A percentile compares a stretch with the other conserved stretches of the same genome.
phyloP scores from a whole-genome alignment of 75 land plant genomes.

The Picea sitchensis region DNA sequence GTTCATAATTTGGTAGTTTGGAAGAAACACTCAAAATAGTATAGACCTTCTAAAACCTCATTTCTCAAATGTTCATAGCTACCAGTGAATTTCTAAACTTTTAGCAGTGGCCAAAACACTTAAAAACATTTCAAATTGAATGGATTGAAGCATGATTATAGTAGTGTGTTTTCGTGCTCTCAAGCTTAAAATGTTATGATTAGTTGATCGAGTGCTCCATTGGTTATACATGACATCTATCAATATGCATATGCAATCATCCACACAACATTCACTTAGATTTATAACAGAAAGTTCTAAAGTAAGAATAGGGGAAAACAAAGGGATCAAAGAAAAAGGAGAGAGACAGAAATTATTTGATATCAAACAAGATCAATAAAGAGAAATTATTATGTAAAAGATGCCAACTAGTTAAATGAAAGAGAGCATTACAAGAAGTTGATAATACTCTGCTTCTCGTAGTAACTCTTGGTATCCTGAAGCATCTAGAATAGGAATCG shows the following conservation, averaged over 20 bases:
- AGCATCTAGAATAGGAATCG: conserved; percentile 50
- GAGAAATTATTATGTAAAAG: background rate
- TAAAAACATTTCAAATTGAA: background rate
- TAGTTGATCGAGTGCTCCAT: background rate
- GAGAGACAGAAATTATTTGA: no score
- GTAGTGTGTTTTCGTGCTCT: background rate
- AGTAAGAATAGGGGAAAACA: background rate
- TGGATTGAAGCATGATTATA: background rate
- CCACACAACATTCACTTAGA: background rate
- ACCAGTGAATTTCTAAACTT: no score
- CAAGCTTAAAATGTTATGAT: background rate
- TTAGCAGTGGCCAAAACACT: background rate
- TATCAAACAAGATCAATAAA: background rate
- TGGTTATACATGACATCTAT: conserved; percentile 2
- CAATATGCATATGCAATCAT: background rate
- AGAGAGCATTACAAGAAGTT: conserved; percentile 55
- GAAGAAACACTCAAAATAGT: no score
- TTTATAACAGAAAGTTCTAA: background rate
- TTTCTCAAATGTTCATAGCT: no score
- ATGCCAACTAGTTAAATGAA: background rate
- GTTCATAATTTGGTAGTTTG: no score
- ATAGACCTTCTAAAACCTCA: no score
- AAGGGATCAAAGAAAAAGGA: background rate
- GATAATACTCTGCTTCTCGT: conserved; percentile 92
- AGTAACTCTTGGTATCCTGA: conserved; percentile 66